Conservation (phyloP, 768 basidiomycete genomes). For the Lactarius sp. region DNA sequence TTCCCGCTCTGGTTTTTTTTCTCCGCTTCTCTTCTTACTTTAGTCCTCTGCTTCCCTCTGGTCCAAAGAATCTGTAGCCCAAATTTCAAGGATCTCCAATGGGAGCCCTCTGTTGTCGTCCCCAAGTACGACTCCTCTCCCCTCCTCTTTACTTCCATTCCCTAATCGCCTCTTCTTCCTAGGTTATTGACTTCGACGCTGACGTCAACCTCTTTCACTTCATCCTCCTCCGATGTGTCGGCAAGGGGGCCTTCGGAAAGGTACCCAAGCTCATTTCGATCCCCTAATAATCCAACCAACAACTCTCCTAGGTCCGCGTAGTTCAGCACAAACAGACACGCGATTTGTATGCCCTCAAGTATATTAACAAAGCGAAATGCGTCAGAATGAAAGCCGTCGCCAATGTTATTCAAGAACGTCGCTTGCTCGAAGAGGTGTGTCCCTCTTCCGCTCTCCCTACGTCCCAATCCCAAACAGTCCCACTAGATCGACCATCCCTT, state of each 20-base stretch:
- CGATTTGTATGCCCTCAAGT: slow-evolving; percentile 94
- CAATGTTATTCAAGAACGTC: slow-evolving; percentile 94
- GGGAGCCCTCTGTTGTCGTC: slow-evolving; percentile 85
- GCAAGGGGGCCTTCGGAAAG: slow-evolving; percentile 98
- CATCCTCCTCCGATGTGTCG: slow-evolving; percentile 89
- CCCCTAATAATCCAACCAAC: slow-evolving; percentile 20
- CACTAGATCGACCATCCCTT: slow-evolving; percentile 89
- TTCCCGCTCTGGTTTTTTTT: slow-evolving; percentile 15
- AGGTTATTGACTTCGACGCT: slow-evolving; percentile 95
- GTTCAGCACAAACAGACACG: slow-evolving; percentile 99
- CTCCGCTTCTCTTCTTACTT: slow-evolving; percentile 14
- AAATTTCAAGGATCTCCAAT: slow-evolving; percentile 36
- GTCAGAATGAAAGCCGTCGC: slow-evolving; percentile 98
- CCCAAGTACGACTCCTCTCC: slow-evolving; percentile 48
- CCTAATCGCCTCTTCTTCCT: slow-evolving; percentile 7
- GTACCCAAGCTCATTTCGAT: slow-evolving; percentile 38
- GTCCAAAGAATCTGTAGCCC: slow-evolving; percentile 11
- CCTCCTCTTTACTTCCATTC: not conserved
- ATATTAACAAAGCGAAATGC: slow-evolving; percentile 97
- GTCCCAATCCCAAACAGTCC: slow-evolving; percentile 26
- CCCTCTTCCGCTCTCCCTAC: slow-evolving; percentile 3
- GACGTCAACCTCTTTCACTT: slow-evolving; percentile 98
- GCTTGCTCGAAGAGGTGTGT: slow-evolving; percentile 88
- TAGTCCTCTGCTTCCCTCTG: not conserved
- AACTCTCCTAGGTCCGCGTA: slow-evolving; percentile 75